phyloP scores from a whole-genome alignment of 192 early-diverging fungal species.

The Backusella australiensis region DNA sequence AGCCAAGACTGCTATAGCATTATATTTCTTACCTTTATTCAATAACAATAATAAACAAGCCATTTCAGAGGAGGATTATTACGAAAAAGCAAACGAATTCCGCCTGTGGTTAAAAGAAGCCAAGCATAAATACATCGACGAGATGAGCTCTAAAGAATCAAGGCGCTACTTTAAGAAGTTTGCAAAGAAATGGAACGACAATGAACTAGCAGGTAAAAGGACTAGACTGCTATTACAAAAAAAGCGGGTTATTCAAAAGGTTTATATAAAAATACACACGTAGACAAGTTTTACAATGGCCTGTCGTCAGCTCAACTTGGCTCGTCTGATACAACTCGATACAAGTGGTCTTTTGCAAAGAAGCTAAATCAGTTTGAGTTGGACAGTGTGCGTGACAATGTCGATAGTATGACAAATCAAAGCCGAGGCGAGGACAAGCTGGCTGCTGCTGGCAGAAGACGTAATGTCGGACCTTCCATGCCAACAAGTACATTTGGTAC shows the following conservation, averaged over 20 bases:
- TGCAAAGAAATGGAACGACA: conserved; percentile 84
- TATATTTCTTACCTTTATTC: neutral
- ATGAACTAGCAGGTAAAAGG: conserved; percentile 51
- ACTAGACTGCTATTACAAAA: too few species aligned
- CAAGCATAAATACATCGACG: conserved; percentile 74
- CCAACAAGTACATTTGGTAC: neutral
- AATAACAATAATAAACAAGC: conserved; percentile 23
- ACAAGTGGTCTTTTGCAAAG: conserved; percentile 74
- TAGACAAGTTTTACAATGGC: conserved; percentile 69
- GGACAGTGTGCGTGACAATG: conserved; percentile 53
- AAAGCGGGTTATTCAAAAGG: neutral
- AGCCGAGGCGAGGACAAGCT: conserved; percentile 16
- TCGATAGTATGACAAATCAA: conserved; percentile 54
- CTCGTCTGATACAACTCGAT: conserved; percentile 61
- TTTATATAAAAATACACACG: neutral
- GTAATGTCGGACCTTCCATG: conserved; percentile 6
- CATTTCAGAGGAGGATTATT: conserved; percentile 79
- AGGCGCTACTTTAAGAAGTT: conserved; percentile 80
- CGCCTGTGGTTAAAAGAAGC: conserved; percentile 76
- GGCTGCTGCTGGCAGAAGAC: neutral
- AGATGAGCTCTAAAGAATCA: conserved; percentile 66
- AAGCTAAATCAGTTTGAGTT: conserved; percentile 50
- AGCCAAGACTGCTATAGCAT: neutral
- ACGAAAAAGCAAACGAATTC: conserved; percentile 72
- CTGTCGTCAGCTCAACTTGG: conserved; percentile 63